Conservation (phyloP, 768 basidiomycete species). For the Paxillus rubicundulus region DNA sequence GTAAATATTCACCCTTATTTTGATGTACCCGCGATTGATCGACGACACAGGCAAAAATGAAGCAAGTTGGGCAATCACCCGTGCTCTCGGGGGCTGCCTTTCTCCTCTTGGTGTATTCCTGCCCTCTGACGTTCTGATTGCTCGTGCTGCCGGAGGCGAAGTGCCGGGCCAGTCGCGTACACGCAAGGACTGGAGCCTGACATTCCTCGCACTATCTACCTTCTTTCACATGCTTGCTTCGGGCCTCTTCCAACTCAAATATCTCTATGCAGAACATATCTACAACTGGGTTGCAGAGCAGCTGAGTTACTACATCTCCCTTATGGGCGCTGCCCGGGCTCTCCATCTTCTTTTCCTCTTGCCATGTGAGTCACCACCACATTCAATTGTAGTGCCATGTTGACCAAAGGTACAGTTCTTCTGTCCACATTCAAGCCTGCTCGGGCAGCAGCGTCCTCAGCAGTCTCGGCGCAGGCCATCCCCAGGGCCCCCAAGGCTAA, state of each 20-base stretch:
- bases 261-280: slow-evolving; percentile 72
- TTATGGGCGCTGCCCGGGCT: slow-evolving; percentile 62
- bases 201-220: slow-evolving; percentile 59
- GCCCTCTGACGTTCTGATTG: slow-evolving; percentile 48
- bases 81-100: slow-evolving; percentile 46
- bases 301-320: slow-evolving; percentile 75
- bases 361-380: slow-evolving; percentile 49
- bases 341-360: slow-evolving; percentile 64
- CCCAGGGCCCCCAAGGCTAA: slow-evolving; percentile 32
- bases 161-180: slow-evolving; percentile 64
- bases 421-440: slow-evolving; percentile 58
- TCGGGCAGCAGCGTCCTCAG: slow-evolving; percentile 12
- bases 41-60: not conserved
- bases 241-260: slow-evolving; percentile 75
- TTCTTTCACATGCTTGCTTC: slow-evolving; percentile 65
- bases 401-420: slow-evolving; percentile 44
- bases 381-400: slow-evolving; percentile 32
- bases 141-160: slow-evolving; percentile 39
- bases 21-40: not conserved
- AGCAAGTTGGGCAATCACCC: slow-evolving; percentile 9
- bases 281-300: slow-evolving; percentile 67
- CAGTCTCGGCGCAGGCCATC: slow-evolving; percentile 2
- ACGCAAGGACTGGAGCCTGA: slow-evolving; percentile 70
- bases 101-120: slow-evolving; percentile 69
- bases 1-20: slow-evolving; percentile 14